Conservation (phyloP, 495 filamentous ascomycete genomes). For the Bacidia rubella region DNA sequence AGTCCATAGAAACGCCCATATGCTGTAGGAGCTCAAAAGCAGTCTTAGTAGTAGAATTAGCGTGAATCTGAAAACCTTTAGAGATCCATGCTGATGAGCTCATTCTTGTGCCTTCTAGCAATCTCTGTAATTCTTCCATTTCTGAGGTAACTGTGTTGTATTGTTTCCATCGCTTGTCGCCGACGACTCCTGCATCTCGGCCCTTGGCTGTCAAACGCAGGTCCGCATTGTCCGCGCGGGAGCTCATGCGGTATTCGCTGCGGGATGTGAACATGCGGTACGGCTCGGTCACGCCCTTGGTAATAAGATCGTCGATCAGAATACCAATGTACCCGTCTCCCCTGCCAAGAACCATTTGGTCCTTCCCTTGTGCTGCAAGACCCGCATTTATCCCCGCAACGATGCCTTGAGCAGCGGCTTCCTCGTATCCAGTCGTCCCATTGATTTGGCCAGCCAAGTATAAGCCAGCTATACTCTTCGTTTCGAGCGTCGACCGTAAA, state of each 20-base stretch:
- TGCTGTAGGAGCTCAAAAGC: constrained; percentile 68
- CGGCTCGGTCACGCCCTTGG: constrained; percentile 91
- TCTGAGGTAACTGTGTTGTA: constrained; percentile 49
- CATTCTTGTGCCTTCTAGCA: constrained; percentile 42
- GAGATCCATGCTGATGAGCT: constrained; percentile 50
- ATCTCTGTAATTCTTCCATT: constrained; percentile 47
- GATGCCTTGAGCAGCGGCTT: constrained; percentile 87
- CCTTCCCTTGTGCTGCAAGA: constrained; percentile 51
- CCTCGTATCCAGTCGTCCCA: constrained; percentile 95
- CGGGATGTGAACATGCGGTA: constrained; percentile 98
- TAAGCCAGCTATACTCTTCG: constrained; percentile 77
- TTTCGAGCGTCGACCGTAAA: constrained; percentile 77
- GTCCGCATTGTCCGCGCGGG: constrained; percentile 89
- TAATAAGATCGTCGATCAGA: constrained; percentile 98
- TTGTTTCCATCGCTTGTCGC: constrained; percentile 59
- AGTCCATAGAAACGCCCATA: constrained; percentile 37
- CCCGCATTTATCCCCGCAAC: constrained; percentile 91
- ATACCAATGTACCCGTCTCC: constrained; percentile 93
- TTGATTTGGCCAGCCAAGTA: constrained; percentile 97
- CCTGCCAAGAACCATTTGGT: constrained; percentile 54
- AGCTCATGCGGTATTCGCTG: constrained; percentile 86
- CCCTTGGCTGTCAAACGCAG: constrained; percentile 70
- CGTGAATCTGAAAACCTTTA: constrained; percentile 52
- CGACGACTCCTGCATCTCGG: constrained; percentile 60
- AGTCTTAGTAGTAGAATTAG: constrained; percentile 44